Percentiles rank a stretch among this genome's conserved stretches.
phyloP scores from a whole-genome alignment of 176 grass and related monocot species.

The Dendrocalamus sinicus region DNA sequence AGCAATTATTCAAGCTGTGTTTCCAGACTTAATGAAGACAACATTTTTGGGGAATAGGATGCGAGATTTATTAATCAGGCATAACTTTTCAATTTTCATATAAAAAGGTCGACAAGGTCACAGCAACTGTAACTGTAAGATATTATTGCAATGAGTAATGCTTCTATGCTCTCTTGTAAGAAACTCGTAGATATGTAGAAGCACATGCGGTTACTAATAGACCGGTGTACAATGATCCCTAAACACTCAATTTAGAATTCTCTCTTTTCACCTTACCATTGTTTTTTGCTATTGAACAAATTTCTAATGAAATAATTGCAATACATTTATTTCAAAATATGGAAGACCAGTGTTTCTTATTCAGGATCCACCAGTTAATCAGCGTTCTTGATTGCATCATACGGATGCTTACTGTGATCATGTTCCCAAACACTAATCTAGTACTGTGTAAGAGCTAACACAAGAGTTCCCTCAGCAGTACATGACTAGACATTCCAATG shows the following conservation, averaged over 20 bases:
- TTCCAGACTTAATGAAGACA: not conserved
- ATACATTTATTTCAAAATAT: not conserved
- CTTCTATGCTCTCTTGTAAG: too few species aligned
- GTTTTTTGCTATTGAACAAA: not conserved
- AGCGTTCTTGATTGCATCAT: not conserved
- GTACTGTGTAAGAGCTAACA: not conserved
- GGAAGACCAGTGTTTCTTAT: not conserved
- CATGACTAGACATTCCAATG: not conserved
- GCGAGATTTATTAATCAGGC: not conserved
- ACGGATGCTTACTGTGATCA: not conserved
- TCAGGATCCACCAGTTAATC: not conserved
- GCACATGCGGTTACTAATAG: too few species aligned
- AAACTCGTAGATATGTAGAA: too few species aligned
- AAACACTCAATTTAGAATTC: not conserved
- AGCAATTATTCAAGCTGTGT: conserved; percentile 5
- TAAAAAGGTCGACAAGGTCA: too few species aligned
- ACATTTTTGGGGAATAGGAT: not conserved
- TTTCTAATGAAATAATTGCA: not conserved
- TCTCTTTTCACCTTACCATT: too few species aligned
- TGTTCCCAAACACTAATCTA: not conserved
- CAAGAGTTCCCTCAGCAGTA: not conserved
- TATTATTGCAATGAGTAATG: not conserved
- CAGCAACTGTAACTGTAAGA: too few species aligned
- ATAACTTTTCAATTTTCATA: not conserved
- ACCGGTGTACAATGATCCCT: not conserved